Percentiles rank a stretch among this genome's conserved stretches.
Evolutionary conservation across 306 rosid genomes (phyloP).

Genomic region (Castanea mollissima): DNA sequence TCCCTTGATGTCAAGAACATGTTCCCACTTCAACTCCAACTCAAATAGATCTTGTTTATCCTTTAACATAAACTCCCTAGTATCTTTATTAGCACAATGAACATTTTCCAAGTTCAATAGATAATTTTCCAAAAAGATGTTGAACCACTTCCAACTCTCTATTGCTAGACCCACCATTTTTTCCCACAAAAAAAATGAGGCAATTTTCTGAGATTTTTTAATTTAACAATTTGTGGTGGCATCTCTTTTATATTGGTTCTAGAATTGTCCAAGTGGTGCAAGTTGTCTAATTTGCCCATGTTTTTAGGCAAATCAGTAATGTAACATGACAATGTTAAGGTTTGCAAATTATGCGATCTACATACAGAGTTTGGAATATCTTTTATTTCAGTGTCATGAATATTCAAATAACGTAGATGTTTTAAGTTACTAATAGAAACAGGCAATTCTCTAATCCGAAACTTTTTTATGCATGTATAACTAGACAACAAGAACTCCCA

Average conservation of each 20-base stretch:
- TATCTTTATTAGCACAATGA: not conserved
- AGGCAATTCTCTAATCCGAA: not conserved
- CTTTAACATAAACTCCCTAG: not conserved
- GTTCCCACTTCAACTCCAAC: constrained; percentile 13
- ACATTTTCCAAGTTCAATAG: constrained; percentile 14
- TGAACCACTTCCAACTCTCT: not conserved
- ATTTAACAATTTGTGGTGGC: constrained; percentile 7
- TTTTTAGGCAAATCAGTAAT: constrained; percentile 2
- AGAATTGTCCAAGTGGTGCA: constrained; percentile 23
- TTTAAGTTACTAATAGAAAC: constrained; percentile 25
- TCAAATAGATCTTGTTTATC: not conserved
- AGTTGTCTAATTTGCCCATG: constrained; percentile 15
- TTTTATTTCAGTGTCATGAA: constrained; percentile 2
- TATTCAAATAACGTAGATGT: constrained; percentile 29
- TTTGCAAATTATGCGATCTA: constrained; percentile 31
- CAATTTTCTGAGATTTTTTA: constrained; percentile 20
- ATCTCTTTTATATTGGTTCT: not conserved
- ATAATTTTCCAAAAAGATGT: not conserved
- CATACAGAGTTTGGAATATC: constrained; percentile 19
- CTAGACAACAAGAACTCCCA: constrained; percentile 13
- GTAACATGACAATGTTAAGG: constrained; percentile 23
- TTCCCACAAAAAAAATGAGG: constrained; percentile 20
- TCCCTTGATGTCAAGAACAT: not conserved
- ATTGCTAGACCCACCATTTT: not conserved
- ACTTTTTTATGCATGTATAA: no score